Evolutionary conservation across 805 yeast species (phyloP), one percentile per base, ranked within the genome.

Genomic region (Candida maesae): DNA sequence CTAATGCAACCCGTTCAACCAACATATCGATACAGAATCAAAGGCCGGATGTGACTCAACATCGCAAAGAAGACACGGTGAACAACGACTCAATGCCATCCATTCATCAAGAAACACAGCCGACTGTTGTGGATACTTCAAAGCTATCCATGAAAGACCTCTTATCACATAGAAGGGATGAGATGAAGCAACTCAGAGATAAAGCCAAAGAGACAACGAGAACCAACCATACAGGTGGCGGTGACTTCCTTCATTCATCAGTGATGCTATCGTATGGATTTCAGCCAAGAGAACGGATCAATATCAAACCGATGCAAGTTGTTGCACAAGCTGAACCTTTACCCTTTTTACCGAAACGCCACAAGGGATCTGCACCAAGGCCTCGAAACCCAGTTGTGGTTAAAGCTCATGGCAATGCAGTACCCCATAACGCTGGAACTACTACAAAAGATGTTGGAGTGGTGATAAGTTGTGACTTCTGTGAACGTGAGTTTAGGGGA

Each of bases 401-500:
- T 21, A 15, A n/a, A 18, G 30, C 33, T n/a, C 28, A 20, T 10
- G n/a, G 5, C 11, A 14, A 23, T 11, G 26, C 23, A 18, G 33
- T 28, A 3, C 50, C 54, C 11, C 54, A 50, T 19, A 50, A 50
- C 27, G 54, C 54, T 6, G 54, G 54, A 2, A 45, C 45, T 3
- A 47, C 52, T 3, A 37, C 49, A 1, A 16, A 27, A 6, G 54
- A 48, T 32, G 41, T 25, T 23, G 54, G 52, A 1, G 52, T 61
- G 19, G 51, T 58, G 29, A 71, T 67, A 47, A 58, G 53, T 30
- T 71, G 76, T 51, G 68, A 60, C 35, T 55, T 63, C 39, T 71
- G 76, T 52, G 66, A 66, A 13, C 61, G 75, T 28, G 54, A 55
- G 27, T 70, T 71, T 60, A 65, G 63, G 48, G 76, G 76, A 18